Conservation (phyloP, 2,329 filamentous ascomycete genomes). For the Cladosporium sphaerospermum region DNA sequence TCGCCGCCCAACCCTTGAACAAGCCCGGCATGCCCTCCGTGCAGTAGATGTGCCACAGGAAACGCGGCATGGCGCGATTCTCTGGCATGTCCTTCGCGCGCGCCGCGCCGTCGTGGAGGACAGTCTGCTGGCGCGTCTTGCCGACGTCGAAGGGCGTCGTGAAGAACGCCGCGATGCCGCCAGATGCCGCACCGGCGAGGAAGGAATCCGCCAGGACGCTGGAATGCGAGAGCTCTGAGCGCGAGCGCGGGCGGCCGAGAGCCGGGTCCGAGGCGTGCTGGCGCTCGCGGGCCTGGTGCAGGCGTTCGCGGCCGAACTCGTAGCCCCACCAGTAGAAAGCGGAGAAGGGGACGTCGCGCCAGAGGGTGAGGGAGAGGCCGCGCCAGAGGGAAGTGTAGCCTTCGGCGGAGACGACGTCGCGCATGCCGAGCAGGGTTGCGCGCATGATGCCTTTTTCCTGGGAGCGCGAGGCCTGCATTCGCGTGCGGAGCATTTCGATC, state of each 20-base stretch:
- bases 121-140: constrained; percentile 89
- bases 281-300: constrained; percentile 62
- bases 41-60: constrained; percentile 85
- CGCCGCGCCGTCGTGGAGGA: constrained; percentile 50
- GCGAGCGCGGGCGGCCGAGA: constrained; percentile 40
- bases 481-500: constrained; percentile 88
- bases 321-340: constrained; percentile 98
- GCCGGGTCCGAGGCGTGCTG: constrained; percentile 13
- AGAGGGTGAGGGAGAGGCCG: constrained; percentile 82
- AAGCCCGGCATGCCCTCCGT: constrained; percentile 75
- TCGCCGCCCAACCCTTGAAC: constrained; percentile 85
- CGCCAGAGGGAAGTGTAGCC: constrained; percentile 85
- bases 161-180: constrained; percentile 75
- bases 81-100: constrained; percentile 55
- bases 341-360: constrained; percentile 96
- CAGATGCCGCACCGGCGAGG: constrained; percentile 73
- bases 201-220: constrained; percentile 86
- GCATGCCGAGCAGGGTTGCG: constrained; percentile 69
- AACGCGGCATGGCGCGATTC: constrained; percentile 68
- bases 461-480: constrained; percentile 62
- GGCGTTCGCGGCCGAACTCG: constrained; percentile 66
- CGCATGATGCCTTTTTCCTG: constrained; percentile 61
- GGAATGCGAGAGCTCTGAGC: constrained; percentile 63
- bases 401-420: constrained; percentile 68
- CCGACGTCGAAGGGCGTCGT: constrained; percentile 97